Evolutionary conservation across 2,329 filamentous ascomycete genomes (phyloP).

Genomic region (Chaetoscypha palmicola): DNA sequence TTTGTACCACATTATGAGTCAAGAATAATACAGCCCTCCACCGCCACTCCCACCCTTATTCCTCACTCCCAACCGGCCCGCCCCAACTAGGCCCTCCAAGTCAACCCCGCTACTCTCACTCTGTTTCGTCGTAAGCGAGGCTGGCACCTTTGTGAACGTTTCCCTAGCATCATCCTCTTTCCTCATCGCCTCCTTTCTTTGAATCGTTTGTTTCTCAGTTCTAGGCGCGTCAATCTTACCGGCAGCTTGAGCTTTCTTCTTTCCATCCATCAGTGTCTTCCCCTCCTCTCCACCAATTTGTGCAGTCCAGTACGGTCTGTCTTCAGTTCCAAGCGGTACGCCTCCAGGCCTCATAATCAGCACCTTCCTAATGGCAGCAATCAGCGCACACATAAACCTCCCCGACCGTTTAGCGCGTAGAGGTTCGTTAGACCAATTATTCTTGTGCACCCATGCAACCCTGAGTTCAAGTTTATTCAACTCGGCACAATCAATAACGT

Average conservation of each 20-base stretch:
- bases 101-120: neutral
- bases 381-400: slow-evolving; percentile 92
- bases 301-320: neutral
- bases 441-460: slow-evolving; percentile 82
- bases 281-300: neutral
- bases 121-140: neutral
- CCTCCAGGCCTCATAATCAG: slow-evolving; percentile 76
- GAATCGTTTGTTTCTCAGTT: neutral
- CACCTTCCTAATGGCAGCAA: slow-evolving; percentile 72
- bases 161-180: neutral
- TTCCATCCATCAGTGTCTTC: neutral
- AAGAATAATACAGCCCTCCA: slow-evolving; percentile 1
- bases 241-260: neutral
- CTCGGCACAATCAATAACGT: slow-evolving; percentile 67
- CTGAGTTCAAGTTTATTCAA: slow-evolving; percentile 79
- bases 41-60: neutral
- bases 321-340: slow-evolving; percentile 47
- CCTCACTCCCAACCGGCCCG: slow-evolving; percentile 2
- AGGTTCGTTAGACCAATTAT: slow-evolving; percentile 78
- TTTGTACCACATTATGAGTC: neutral
- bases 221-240: neutral
- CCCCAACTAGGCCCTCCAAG: neutral
- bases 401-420: slow-evolving; percentile 72
- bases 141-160: slow-evolving; percentile 1
- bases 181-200: neutral